These are phyloP conservation scores for Thermothelomyces thermophilus DNA, from an alignment of 2,329 filamentous ascomycete species.

Conservation along the genomic window DNA sequence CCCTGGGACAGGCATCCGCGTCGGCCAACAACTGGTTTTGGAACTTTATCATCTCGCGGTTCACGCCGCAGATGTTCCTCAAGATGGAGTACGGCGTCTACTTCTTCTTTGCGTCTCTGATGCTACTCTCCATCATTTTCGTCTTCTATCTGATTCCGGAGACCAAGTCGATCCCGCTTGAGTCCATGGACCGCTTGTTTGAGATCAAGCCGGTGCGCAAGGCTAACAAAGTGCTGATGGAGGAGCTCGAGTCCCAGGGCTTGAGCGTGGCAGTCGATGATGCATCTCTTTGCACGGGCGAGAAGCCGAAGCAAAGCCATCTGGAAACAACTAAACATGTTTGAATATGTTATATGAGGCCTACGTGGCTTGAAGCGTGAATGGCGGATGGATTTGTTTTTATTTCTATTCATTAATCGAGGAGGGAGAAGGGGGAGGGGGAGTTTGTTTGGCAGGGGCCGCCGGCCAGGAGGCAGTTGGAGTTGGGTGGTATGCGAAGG, in stretches of 20 bases:
- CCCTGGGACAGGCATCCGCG: constrained; percentile 65
- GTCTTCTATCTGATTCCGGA: constrained; percentile 59
- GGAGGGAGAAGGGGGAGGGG: too few relatives aligned
- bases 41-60: constrained; percentile 63
- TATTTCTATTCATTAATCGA: too few relatives aligned
- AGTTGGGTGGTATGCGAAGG: too few relatives aligned
- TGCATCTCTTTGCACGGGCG: constrained; percentile 11
- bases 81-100: constrained; percentile 58
- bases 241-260: constrained; percentile 36
- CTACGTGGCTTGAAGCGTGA: not conserved
- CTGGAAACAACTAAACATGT: constrained; percentile 20
- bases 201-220: constrained; percentile 38
- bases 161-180: constrained; percentile 59
- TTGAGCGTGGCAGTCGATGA: constrained; percentile 26
- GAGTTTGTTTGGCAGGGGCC: too few relatives aligned
- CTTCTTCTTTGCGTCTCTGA: constrained; percentile 61
- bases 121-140: constrained; percentile 51
- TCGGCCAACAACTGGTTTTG: constrained; percentile 67
- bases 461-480: too few relatives aligned
- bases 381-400: too few relatives aligned
- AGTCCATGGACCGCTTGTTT: constrained; percentile 59
- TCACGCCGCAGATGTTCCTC: constrained; percentile 59
- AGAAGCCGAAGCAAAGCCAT: constrained; percentile 16
- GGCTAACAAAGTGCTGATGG: constrained; percentile 40
- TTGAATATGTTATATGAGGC: not conserved